Conservation (phyloP, 306 rosid genomes). For the Trifolium repens region DNA sequence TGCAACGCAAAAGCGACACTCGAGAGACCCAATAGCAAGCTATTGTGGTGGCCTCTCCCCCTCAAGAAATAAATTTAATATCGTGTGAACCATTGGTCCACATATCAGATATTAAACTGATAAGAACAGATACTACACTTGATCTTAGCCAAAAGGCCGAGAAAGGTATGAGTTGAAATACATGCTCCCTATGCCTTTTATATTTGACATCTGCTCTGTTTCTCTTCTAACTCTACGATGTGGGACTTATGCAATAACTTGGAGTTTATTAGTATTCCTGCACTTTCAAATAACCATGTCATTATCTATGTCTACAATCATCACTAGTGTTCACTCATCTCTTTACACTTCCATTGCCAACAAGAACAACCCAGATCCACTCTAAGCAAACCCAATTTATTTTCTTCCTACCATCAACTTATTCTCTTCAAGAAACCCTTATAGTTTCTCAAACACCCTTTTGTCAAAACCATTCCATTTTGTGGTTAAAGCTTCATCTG, state of each 20-base stretch:
- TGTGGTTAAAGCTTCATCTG: conserved; percentile 64
- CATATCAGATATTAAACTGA: conserved; percentile 3
- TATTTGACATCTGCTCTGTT: not conserved
- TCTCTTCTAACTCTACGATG: not conserved
- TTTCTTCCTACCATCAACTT: conserved; percentile 41
- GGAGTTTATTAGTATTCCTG: not conserved
- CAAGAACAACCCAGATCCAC: not conserved
- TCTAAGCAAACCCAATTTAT: not conserved
- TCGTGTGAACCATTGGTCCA: not conserved
- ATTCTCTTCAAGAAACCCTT: conserved; percentile 47
- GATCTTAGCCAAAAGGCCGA: conserved; percentile 34
- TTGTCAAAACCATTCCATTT: conserved; percentile 48
- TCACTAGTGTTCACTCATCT: not conserved
- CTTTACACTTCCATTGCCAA: not conserved
- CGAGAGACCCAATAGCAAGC: not conserved
- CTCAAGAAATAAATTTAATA: not conserved
- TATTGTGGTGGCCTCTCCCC: not conserved
- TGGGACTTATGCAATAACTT: conserved; percentile 15
- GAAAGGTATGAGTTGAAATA: not conserved
- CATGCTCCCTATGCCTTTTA: not conserved
- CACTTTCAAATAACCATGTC: not conserved
- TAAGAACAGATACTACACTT: conserved; percentile 6
- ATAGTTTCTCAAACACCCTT: conserved; percentile 43
- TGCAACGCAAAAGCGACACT: not conserved
- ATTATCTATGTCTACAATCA: no score